These are phyloP conservation scores for Lactifluus pinguis DNA, from an alignment of 768 basidiomycete genomes.

Conservation along the genomic window DNA sequence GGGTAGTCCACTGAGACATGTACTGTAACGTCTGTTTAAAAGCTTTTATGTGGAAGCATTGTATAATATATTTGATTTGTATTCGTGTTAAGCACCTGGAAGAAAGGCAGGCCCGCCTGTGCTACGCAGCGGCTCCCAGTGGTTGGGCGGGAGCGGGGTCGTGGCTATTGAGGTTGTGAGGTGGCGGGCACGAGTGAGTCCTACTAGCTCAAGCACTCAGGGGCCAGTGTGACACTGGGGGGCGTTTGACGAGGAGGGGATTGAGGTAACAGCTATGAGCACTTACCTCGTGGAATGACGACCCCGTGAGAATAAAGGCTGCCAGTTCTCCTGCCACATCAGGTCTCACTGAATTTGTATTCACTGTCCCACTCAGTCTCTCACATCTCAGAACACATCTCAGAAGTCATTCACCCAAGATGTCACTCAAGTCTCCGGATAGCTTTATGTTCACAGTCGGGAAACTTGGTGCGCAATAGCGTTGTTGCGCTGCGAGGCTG, in stretches of 20 bases:
- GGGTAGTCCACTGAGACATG: conserved; percentile 24
- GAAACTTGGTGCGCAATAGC: conserved; percentile 64
- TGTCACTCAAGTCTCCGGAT: conserved; percentile 35
- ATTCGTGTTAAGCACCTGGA: too few species aligned
- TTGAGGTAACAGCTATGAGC: too few species aligned
- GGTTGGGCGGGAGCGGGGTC: too few species aligned
- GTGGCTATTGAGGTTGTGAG: too few species aligned
- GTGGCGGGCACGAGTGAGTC: too few species aligned
- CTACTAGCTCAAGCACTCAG: too few species aligned
- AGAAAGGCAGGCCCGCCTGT: too few species aligned
- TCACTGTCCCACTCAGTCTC: background rate
- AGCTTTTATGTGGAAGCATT: background rate
- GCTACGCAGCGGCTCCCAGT: too few species aligned
- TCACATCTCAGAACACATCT: background rate
- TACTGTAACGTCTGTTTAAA: too few species aligned
- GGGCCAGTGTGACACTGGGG: too few species aligned
- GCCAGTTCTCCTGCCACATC: background rate
- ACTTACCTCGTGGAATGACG: too few species aligned
- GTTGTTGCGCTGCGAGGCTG: background rate
- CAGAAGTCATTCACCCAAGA: background rate
- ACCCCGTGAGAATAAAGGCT: background rate
- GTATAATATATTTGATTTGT: background rate
- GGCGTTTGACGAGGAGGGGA: too few species aligned
- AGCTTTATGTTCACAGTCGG: conserved; percentile 91
- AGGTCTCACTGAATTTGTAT: background rate